Conservation (phyloP, 2,329 filamentous ascomycete genomes). For the Diaporthe helianthi region DNA sequence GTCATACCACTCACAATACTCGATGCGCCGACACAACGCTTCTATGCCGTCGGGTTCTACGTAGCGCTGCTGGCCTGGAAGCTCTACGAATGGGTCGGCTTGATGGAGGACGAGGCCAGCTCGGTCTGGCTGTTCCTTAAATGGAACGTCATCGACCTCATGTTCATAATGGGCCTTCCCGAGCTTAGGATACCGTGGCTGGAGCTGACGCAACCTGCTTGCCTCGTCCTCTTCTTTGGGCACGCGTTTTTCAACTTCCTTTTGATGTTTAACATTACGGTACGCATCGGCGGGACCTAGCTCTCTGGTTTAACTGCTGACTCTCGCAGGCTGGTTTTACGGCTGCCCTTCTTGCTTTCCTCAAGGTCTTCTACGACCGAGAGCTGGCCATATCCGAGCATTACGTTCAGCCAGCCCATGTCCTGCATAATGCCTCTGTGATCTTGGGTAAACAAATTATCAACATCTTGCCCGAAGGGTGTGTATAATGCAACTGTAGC, state of each 20-base stretch:
- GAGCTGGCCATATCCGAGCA: slow-evolving; percentile 94
- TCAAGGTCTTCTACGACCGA: slow-evolving; percentile 87
- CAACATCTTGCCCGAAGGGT: slow-evolving; percentile 95
- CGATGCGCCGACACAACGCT: slow-evolving; percentile 88
- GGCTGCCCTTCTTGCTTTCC: slow-evolving; percentile 73
- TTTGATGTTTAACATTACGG: slow-evolving; percentile 90
- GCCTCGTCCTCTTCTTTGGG: slow-evolving; percentile 72
- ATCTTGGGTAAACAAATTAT: slow-evolving; percentile 97
- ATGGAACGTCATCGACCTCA: slow-evolving; percentile 87
- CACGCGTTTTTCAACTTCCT: slow-evolving; percentile 81
- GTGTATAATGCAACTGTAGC: slow-evolving; percentile 38
- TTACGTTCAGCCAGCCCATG: slow-evolving; percentile 84
- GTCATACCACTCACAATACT: slow-evolving; percentile 82
- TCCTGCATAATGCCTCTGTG: slow-evolving; percentile 89
- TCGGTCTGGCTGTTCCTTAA: slow-evolving; percentile 94
- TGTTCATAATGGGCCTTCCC: slow-evolving; percentile 87
- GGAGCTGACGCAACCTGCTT: slow-evolving; percentile 81
- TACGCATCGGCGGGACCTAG: slow-evolving; percentile 49
- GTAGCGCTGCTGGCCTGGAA: slow-evolving; percentile 79
- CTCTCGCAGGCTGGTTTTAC: slow-evolving; percentile 70
- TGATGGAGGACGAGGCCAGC: slow-evolving; percentile 81
- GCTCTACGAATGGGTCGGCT: slow-evolving; percentile 81
- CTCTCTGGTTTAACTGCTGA: slow-evolving; percentile 1
- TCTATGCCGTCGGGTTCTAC: slow-evolving; percentile 87
- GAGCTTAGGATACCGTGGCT: slow-evolving; percentile 94